A percentile compares a stretch with the other conserved stretches of the same genome.
These are phyloP conservation scores for Cyberlindnera japonica DNA, from an alignment of 805 yeast species.

Conservation along the genomic window DNA sequence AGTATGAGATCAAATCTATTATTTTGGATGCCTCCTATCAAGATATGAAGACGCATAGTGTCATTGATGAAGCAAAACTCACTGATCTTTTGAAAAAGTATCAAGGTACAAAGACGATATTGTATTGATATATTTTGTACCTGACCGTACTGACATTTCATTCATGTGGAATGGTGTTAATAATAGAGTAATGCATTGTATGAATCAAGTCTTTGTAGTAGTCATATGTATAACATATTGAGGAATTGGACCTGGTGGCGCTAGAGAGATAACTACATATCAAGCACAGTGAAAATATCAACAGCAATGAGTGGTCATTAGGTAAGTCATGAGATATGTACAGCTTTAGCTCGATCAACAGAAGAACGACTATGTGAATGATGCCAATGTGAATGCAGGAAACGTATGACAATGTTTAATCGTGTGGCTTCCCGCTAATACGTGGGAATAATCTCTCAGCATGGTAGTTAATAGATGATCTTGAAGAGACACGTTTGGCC, in stretches of 20 bases:
- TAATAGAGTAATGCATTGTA: no score
- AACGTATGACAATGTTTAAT: no score
- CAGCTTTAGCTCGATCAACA: neutral
- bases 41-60: slow-evolving; percentile 26
- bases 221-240: neutral
- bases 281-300: no score
- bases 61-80: slow-evolving; percentile 26
- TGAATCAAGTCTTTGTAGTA: neutral
- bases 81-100: slow-evolving; percentile 23
- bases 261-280: no score
- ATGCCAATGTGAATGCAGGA: no score
- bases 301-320: neutral
- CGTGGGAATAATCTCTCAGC: slow-evolving; percentile 47
- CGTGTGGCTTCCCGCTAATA: slow-evolving; percentile 49
- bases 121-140: slow-evolving; percentile 15
- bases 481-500: slow-evolving; percentile 26
- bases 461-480: slow-evolving; percentile 49
- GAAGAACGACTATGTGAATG: neutral
- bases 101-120: slow-evolving; percentile 25
- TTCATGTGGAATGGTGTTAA: no score
- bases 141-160: no score
- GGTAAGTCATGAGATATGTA: slow-evolving; percentile 1
- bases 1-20: slow-evolving; percentile 23
- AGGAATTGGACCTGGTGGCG: no score
- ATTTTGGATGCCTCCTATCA: slow-evolving; percentile 28